phyloP scores from a whole-genome alignment of 495 filamentous ascomycete species.

The Penicillium macrosclerotiorum region DNA sequence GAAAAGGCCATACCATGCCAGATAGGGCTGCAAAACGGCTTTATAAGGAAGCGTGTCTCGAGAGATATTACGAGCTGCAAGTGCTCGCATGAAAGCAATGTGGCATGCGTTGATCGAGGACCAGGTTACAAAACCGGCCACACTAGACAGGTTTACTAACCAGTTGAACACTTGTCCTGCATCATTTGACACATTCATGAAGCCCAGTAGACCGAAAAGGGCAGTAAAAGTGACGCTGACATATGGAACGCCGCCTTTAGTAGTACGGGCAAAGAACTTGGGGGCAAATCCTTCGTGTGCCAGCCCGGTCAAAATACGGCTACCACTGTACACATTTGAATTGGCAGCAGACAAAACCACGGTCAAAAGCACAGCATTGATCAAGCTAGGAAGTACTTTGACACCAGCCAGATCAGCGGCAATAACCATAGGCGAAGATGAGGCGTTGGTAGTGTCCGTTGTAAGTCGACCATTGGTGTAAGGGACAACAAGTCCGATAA shows the following conservation, averaged over 20 bases:
- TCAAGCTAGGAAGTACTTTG: conserved; percentile 63
- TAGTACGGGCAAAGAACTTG: conserved; percentile 46
- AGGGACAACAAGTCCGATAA: conserved; percentile 64
- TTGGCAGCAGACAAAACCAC: conserved; percentile 70
- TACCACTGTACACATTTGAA: conserved; percentile 73
- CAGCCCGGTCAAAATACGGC: conserved; percentile 60
- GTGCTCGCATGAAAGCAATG: conserved; percentile 55
- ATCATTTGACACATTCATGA: conserved; percentile 45
- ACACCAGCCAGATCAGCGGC: conserved; percentile 62
- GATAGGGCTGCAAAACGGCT: conserved; percentile 52
- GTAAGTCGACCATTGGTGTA: conserved; percentile 34
- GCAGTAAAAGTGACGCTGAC: conserved; percentile 44
- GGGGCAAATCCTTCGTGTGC: conserved; percentile 60
- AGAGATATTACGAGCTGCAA: conserved; percentile 47
- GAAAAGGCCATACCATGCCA: conserved; percentile 53
- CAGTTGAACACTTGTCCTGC: conserved; percentile 48
- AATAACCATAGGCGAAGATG: conserved; percentile 63
- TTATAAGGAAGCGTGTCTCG: conserved; percentile 53
- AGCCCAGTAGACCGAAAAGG: conserved; percentile 47
- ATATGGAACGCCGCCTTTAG: conserved; percentile 49
- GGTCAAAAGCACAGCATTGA: conserved; percentile 73
- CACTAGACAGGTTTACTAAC: conserved; percentile 55
- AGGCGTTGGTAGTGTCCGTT: conserved; percentile 49
- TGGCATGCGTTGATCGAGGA: conserved; percentile 54
- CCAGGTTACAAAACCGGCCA: conserved; percentile 66